Evolutionary conservation across 2,329 filamentous ascomycete species (phyloP).

Genomic region (Penicillium palitans): DNA sequence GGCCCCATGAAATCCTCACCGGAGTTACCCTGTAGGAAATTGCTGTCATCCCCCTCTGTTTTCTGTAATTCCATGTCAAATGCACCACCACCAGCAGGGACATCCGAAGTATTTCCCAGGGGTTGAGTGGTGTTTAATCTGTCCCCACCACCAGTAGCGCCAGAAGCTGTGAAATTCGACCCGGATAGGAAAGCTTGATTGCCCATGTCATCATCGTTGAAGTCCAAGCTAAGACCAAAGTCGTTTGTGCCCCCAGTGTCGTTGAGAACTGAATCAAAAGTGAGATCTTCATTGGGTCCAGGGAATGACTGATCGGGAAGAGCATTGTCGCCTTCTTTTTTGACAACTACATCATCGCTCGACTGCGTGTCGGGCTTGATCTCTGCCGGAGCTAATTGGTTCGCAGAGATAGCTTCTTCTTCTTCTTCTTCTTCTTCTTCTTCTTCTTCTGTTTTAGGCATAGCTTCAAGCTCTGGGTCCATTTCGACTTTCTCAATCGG

Average conservation of each 20-base stretch:
- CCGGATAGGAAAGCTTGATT: constrained; percentile 43
- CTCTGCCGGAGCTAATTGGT: constrained; percentile 18
- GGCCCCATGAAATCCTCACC: constrained; percentile 40
- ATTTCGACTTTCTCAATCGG: constrained; percentile 21
- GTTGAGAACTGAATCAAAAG: constrained; percentile 45
- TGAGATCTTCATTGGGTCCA: constrained; percentile 37
- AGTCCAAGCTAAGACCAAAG: constrained; percentile 43
- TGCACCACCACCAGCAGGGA: constrained; percentile 35
- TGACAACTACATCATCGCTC: constrained; percentile 20
- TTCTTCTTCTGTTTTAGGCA: constrained; percentile 19
- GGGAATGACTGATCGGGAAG: constrained; percentile 28
- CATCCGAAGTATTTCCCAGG: constrained; percentile 22
- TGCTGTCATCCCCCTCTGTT: constrained; percentile 16
- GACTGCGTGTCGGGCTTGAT: constrained; percentile 8
- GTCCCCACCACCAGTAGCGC: constrained; percentile 17
- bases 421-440: constrained; percentile 20
- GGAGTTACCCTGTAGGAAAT: constrained; percentile 26
- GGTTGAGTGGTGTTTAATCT: constrained; percentile 14
- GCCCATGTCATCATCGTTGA: constrained; percentile 41
- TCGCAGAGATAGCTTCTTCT: constrained; percentile 13
- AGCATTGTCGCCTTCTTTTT: constrained; percentile 25
- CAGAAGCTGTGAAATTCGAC: constrained; percentile 29
- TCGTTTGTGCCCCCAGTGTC: constrained; percentile 35
- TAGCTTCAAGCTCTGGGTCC: constrained; percentile 17
- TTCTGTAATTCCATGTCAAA: constrained; percentile 42